These are phyloP conservation scores for Cerioporus squamosus DNA, from an alignment of 1,284 basidiomycete species.

Conservation along the genomic window DNA sequence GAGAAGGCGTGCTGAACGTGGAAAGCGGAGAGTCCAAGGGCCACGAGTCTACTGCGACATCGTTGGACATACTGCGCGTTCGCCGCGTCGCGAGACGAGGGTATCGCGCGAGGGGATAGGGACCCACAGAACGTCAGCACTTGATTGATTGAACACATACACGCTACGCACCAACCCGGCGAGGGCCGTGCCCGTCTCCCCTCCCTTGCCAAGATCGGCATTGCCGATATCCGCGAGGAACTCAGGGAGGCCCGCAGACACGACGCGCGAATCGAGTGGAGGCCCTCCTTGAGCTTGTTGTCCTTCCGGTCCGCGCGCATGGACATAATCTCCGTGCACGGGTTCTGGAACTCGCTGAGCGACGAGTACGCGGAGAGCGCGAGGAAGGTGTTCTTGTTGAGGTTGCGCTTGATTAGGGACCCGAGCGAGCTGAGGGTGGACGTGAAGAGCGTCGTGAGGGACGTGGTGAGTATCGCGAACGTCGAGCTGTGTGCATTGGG, in stretches of 20 bases:
- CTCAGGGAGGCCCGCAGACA: conserved; percentile 79
- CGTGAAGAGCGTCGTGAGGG: conserved; percentile 65
- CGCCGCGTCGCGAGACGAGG: neutral
- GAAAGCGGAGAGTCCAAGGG: conserved; percentile 20
- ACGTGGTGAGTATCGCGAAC: conserved; percentile 62
- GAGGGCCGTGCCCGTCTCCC: conserved; percentile 61
- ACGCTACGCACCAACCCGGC: conserved; percentile 61
- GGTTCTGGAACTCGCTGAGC: conserved; percentile 54
- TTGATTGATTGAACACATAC: too few relatives aligned
- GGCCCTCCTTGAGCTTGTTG: conserved; percentile 72
- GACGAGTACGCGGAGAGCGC: conserved; percentile 71
- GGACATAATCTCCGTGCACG: conserved; percentile 68
- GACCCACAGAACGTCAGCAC: neutral
- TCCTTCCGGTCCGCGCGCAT: conserved; percentile 51
- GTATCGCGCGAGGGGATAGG: neutral
- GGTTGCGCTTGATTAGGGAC: conserved; percentile 75
- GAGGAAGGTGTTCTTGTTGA: conserved; percentile 85
- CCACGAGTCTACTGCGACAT: conserved; percentile 16
- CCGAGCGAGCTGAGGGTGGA: conserved; percentile 65
- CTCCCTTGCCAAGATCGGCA: conserved; percentile 51
- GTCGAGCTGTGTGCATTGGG: conserved; percentile 54
- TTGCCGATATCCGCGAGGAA: conserved; percentile 76
- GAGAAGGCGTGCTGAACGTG: conserved; percentile 21
- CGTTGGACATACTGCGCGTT: conserved; percentile 13
- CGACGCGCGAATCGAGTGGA: conserved; percentile 64